Percentiles rank a stretch among this genome's conserved stretches.
Conservation (phyloP, 139 green algal genomes). For the Ostreobium quekettii region DNA sequence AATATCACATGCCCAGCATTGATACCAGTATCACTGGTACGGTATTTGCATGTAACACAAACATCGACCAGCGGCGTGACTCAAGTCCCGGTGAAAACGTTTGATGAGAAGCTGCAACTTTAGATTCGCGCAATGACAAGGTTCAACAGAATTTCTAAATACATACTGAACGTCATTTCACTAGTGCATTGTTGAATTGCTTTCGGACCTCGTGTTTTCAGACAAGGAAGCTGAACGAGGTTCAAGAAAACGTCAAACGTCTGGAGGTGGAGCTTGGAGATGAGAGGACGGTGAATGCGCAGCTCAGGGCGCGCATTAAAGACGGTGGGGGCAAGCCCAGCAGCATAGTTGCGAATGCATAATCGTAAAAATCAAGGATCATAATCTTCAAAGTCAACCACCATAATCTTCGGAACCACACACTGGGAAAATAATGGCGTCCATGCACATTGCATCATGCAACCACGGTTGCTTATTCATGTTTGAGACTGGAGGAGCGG, state of each 20-base stretch:
- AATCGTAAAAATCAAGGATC: too few relatives aligned
- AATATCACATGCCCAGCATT: too few relatives aligned
- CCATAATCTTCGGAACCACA: too few relatives aligned
- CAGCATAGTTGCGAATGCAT: not conserved
- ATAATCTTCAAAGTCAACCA: too few relatives aligned
- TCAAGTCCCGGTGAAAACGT: not conserved
- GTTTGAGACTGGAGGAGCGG: too few relatives aligned
- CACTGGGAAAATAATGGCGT: too few relatives aligned
- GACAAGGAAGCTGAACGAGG: not conserved
- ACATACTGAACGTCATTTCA: too few relatives aligned
- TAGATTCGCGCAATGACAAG: not conserved
- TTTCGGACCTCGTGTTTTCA: not conserved
- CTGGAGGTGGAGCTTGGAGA: not conserved
- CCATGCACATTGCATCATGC: too few relatives aligned
- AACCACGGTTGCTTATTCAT: too few relatives aligned
- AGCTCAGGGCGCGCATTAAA: not conserved
- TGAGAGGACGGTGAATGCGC: conserved; percentile 1
- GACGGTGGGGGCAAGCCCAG: not conserved
- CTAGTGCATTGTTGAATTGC: too few relatives aligned
- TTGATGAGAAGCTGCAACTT: not conserved
- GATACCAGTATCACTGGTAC: too few relatives aligned
- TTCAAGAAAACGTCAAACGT: not conserved
- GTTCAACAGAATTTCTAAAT: not conserved
- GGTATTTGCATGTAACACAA: too few relatives aligned
- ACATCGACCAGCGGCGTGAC: not conserved